phyloP scores from a whole-genome alignment of 1,284 basidiomycete species.

The Ustilago cynodontis region DNA sequence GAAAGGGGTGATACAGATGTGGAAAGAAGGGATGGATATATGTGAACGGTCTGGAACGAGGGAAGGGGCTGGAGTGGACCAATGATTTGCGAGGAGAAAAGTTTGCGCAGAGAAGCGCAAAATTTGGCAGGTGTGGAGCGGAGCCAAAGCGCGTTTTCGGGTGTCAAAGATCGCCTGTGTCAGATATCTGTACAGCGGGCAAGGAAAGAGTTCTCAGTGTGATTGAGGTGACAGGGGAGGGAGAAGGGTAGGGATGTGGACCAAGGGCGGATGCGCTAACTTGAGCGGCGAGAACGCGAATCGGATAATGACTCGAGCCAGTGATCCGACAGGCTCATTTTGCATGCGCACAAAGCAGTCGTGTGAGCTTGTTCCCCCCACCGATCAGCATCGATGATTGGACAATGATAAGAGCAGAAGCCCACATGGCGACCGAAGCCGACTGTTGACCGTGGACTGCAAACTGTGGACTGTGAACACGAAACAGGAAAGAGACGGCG shows the following conservation, averaged over 20 bases:
- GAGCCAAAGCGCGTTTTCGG: not conserved
- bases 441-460: not conserved
- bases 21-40: slow-evolving; percentile 14
- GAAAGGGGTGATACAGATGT: not conserved
- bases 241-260: not conserved
- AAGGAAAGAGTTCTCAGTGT: not conserved
- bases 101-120: slow-evolving; percentile 14
- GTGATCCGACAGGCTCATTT: not conserved
- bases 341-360: slow-evolving; percentile 2
- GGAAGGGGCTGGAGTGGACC: slow-evolving; percentile 5
- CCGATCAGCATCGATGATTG: slow-evolving; percentile 1
- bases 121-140: slow-evolving; percentile 10
- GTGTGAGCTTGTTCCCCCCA: slow-evolving; percentile 1
- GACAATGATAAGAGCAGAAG: not conserved
- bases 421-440: not conserved
- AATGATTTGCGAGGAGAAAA: slow-evolving; percentile 18
- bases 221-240: not conserved
- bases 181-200: no score
- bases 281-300: not conserved
- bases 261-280: not conserved
- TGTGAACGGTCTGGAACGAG: slow-evolving; percentile 12
- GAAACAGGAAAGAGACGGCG: not conserved
- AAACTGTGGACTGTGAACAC: not conserved
- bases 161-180: slow-evolving; percentile 3
- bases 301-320: not conserved